Evolutionary conservation across 768 basidiomycete genomes (phyloP), one percentile per base, ranked within the genome.

Genomic region (Lentinus tigrinus): DNA sequence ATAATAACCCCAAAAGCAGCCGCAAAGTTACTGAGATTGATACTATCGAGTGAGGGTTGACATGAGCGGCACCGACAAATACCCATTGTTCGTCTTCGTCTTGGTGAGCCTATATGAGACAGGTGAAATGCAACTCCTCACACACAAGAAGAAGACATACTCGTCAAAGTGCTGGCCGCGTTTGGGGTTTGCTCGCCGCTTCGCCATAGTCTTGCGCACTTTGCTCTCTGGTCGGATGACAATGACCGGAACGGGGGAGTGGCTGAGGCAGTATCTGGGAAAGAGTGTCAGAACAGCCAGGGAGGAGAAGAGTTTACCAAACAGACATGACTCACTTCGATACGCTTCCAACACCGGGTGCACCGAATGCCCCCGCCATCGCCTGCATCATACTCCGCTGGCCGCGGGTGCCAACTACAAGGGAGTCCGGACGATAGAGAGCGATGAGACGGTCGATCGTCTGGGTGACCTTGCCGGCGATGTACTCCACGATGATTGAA

Each of bases 201-300:
- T 96, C 66, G 89, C 93, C 44, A 89, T 75, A 0, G 85, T 84
- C 70, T 95, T 95, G 62, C 84, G 83, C 27, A 95, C 86, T 67
- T 95, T 93, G 37, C 91, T 81, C 65, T 93, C 91, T 2, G 94
- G 93, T 3, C 93, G 82, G 40, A 98, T 95, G 51, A 98, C 96
- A 61, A 98, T 94, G 64, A 97, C 91, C 2, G 96, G 96, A 0
- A 99, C 93, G 1, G 96, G 94, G 0, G 93, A 95, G 68, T 92
- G 94, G 17, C 90, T 88, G 42, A 97, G 83, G 61, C 91, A 93
- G 69, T 92, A 90, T 63, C 86, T 89, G 59, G n/a, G 31, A 28
- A 46, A 26, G 36, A 24, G 44, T 38, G 26, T 43, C 16, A 36
- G 48, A 31, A 39, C 19, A 47, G 57, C 43, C 26, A 19, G 24